Evolutionary conservation across 768 basidiomycete genomes (phyloP).

Genomic region (Myochromella boudieri): DNA sequence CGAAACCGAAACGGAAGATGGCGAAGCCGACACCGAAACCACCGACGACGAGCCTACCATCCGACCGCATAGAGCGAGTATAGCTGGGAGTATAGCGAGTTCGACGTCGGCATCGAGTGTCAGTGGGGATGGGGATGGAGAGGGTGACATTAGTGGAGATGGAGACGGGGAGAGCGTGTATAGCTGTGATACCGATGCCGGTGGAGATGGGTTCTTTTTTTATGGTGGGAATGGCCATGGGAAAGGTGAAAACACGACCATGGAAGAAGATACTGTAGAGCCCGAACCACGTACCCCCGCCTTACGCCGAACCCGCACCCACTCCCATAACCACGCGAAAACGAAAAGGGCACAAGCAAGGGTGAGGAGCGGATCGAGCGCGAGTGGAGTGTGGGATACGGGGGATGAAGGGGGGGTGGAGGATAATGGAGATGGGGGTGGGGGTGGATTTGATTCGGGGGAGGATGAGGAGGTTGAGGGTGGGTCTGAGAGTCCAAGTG

Average conservation of each 20-base stretch:
- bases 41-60: conserved; percentile 88
- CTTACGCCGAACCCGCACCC: no score
- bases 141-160: conserved; percentile 14
- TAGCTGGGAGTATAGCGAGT: conserved; percentile 9
- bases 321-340: no score
- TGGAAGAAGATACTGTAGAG: no score
- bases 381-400: conserved; percentile 23
- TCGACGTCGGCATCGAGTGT: conserved; percentile 17
- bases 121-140: conserved; percentile 7
- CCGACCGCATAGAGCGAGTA: conserved; percentile 35
- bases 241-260: conserved; percentile 1
- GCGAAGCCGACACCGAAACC: conserved; percentile 49
- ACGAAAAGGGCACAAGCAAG: conserved; percentile 7
- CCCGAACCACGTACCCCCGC: no score
- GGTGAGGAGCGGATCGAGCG: conserved; percentile 19
- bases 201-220: no score
- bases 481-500: conserved; percentile 23
- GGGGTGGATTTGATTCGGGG: no score
- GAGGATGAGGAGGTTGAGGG: conserved; percentile 25
- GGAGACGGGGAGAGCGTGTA: conserved; percentile 9
- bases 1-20: conserved; percentile 30
- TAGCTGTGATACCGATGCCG: no score
- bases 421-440: conserved; percentile 21
- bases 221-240: conserved; percentile 10
- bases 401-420: conserved; percentile 32